Evolutionary conservation across 768 basidiomycete genomes (phyloP), one percentile per base, ranked within the genome.

Genomic region (Mycena vitilis): DNA sequence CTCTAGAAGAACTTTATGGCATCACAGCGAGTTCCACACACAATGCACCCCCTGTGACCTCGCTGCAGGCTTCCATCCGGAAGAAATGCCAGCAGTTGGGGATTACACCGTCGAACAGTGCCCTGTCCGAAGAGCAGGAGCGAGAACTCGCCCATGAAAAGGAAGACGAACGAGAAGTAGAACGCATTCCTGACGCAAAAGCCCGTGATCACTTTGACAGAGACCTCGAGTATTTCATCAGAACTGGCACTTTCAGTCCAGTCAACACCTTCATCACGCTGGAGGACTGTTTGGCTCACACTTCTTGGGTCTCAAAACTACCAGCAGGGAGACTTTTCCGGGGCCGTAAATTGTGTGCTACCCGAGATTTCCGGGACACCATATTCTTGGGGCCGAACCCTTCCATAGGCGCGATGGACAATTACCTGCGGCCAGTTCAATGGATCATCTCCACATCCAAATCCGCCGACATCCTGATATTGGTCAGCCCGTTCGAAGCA

Each of bases 111-210:
- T 45, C 61, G 9, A 34, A 40, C 53, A 59, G 34, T 15, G 42
- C 47, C 2, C 55, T 68, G 16, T 68, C 49, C n/a, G 67, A 68
- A 47, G 67, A 68, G 23, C 67, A 68, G 23, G 67, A 68, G 38
- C 22, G 67, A 37, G 67, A 68, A 16, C 37, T 68, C 5, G 61
- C 67, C 12, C 67, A 68, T 40, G 67, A 68, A n/a, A 63, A 53
- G 47, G 67, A 68, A 36, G 42, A 54, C 10, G 67, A 68, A 54
- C 67, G 67, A 37, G 61, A 68, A 34, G 56, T 63, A n/a, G 61
- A 63, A 45, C 66, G 66, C 22, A 30, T 67, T 62, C 20, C 60
- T 0, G 22, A 16, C 9, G 66, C 66, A n/a, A 23, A 61, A 25
- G 36, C 66, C 10, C n/a, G 23, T 22, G 53, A 49, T 11, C 66